Evolutionary conservation across 495 filamentous ascomycete genomes (phyloP).

Genomic region (Annulohypoxylon nitens): DNA sequence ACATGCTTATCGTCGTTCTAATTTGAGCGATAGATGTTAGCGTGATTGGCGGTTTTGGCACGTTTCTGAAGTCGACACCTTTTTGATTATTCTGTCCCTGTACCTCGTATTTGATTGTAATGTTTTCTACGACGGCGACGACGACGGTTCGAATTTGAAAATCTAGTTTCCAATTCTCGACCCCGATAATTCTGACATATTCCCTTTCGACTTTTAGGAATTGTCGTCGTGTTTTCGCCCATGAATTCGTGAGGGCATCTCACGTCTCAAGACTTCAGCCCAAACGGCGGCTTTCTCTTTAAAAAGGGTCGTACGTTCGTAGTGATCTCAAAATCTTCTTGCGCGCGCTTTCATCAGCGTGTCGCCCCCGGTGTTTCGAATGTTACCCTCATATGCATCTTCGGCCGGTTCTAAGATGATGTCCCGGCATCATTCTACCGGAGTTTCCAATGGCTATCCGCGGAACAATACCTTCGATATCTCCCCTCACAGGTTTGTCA

Average conservation of each 20-base stretch:
- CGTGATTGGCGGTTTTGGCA: slow-evolving; percentile 35
- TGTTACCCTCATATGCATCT: slow-evolving; percentile 59
- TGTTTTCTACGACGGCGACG: slow-evolving; percentile 17
- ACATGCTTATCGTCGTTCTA: slow-evolving; percentile 44
- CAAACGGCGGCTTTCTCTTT: slow-evolving; percentile 38
- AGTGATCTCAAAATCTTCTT: slow-evolving; percentile 20
- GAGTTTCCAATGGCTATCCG: slow-evolving; percentile 83
- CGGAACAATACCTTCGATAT: slow-evolving; percentile 81
- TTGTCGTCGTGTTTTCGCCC: slow-evolving; percentile 16
- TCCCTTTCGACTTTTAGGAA: slow-evolving; percentile 4
- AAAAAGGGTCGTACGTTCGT: slow-evolving; percentile 37
- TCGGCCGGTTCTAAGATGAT: slow-evolving; percentile 66
- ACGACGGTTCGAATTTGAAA: slow-evolving; percentile 36
- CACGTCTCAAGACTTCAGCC: slow-evolving; percentile 31
- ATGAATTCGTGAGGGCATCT: slow-evolving; percentile 38
- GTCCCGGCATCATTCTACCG: slow-evolving; percentile 70
- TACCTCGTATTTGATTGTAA: slow-evolving; percentile 37
- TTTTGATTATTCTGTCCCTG: slow-evolving; percentile 46
- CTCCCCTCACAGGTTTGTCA: slow-evolving; percentile 84
- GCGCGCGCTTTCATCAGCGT: slow-evolving; percentile 9
- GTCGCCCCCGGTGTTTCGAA: slow-evolving; percentile 41
- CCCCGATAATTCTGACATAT: slow-evolving; percentile 14
- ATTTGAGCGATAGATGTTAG: slow-evolving; percentile 43
- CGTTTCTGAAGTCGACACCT: slow-evolving; percentile 47
- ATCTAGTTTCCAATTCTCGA: slow-evolving; percentile 7